Percentiles rank a stretch among this genome's conserved stretches.
Conservation (phyloP, 345 rosid species). For the Citrus medica region DNA sequence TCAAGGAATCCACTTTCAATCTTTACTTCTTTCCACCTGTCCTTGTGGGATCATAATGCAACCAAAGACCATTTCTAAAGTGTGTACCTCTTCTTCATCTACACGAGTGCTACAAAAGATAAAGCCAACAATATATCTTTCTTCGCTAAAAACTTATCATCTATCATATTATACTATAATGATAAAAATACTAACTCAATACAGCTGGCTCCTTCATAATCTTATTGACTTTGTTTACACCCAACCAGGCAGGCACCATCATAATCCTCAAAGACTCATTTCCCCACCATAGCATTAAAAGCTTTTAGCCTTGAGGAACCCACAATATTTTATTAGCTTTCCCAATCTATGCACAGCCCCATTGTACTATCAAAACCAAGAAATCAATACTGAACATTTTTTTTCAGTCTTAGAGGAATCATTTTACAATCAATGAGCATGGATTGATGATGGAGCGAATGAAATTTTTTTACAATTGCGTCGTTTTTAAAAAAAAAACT, state of each 20-base stretch:
- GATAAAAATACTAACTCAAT: not conserved
- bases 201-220: constrained; percentile 32
- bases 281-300: constrained; percentile 13
- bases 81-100: not conserved
- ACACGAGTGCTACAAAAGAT: not conserved
- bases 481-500: too few species aligned
- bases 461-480: not conserved
- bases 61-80: not conserved
- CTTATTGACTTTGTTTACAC: constrained; percentile 21
- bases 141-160: not conserved
- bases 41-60: not conserved
- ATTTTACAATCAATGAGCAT: not conserved
- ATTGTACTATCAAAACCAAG: not conserved
- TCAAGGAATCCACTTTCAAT: not conserved
- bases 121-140: not conserved
- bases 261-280: constrained; percentile 13
- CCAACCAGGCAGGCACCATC: constrained; percentile 16
- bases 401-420: not conserved
- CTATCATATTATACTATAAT: not conserved
- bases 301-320: constrained; percentile 5
- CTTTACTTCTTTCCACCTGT: not conserved
- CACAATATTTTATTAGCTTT: constrained; percentile 2
- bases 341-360: constrained; percentile 3
- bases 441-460: not conserved
- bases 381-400: not conserved